Percentiles rank a stretch among this genome's conserved stretches.
Evolutionary conservation across 495 filamentous ascomycete genomes (phyloP).

Genomic region (Penicillium chermesinum): DNA sequence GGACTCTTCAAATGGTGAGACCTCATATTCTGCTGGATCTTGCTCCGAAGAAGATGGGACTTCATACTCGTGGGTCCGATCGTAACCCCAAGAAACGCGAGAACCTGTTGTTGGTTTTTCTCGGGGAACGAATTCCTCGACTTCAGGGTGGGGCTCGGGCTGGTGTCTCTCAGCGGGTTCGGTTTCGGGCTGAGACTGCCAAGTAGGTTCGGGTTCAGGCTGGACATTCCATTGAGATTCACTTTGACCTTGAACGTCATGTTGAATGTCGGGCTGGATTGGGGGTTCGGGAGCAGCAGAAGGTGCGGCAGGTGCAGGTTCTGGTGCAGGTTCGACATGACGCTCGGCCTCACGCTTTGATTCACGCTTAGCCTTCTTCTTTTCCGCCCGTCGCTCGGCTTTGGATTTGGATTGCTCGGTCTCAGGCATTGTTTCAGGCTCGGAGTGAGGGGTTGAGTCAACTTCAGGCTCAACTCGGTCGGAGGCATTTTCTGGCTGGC

Average conservation of each 20-base stretch:
- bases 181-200: background rate
- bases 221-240: background rate
- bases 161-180: background rate
- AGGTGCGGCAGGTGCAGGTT: background rate
- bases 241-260: background rate
- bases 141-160: background rate
- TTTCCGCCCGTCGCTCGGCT: background rate
- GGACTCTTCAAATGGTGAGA: slow-evolving; percentile 16
- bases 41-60: slow-evolving; percentile 49
- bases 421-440: background rate
- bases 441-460: background rate
- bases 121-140: slow-evolving; percentile 11
- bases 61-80: slow-evolving; percentile 56
- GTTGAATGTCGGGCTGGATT: background rate
- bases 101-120: slow-evolving; percentile 37
- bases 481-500: too few species aligned
- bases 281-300: background rate
- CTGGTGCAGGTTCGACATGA: background rate
- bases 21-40: slow-evolving; percentile 30
- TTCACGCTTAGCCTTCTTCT: background rate
- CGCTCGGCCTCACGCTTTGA: background rate
- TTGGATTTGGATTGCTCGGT: background rate
- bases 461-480: background rate
- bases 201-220: background rate
- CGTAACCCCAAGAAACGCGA: slow-evolving; percentile 58